Conservation (phyloP, 2,329 filamentous ascomycete species). For the Metarhizium robertsii region DNA sequence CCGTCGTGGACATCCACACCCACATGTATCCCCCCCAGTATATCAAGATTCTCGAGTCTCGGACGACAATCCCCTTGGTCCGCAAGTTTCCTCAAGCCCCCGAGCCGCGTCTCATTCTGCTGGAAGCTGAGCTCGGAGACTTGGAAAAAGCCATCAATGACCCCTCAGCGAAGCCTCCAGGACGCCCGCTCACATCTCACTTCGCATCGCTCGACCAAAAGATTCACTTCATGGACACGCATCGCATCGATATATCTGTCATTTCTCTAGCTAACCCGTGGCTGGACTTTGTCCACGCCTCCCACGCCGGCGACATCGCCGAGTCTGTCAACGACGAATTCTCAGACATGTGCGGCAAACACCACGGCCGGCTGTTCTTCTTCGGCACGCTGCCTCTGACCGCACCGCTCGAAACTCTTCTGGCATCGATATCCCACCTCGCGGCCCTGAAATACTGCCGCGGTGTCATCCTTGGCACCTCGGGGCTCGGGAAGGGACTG, state of each 20-base stretch:
- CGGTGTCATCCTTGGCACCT: slow-evolving; percentile 83
- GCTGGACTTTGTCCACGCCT: slow-evolving; percentile 68
- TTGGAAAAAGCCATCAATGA: slow-evolving; percentile 43
- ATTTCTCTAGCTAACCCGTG: slow-evolving; percentile 89
- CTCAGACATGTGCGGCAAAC: slow-evolving; percentile 56
- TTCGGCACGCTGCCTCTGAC: slow-evolving; percentile 77
- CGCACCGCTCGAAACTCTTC: slow-evolving; percentile 51
- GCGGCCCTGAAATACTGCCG: slow-evolving; percentile 56
- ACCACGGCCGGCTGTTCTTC: slow-evolving; percentile 64
- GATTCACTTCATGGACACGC: slow-evolving; percentile 77
- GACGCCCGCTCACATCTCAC: slow-evolving; percentile 72
- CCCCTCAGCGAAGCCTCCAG: slow-evolving; percentile 50
- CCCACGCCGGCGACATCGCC: slow-evolving; percentile 55
- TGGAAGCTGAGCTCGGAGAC: slow-evolving; percentile 39
- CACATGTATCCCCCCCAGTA: slow-evolving; percentile 62
- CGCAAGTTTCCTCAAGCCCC: slow-evolving; percentile 49
- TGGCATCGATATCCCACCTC: slow-evolving; percentile 56
- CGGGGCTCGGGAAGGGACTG: slow-evolving; percentile 68
- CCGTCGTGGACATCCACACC: slow-evolving; percentile 58
- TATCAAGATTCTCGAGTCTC: slow-evolving; percentile 49
- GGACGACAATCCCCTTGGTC: slow-evolving; percentile 59
- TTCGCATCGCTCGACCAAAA: slow-evolving; percentile 77
- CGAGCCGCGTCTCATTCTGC: slow-evolving; percentile 57
- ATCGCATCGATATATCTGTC: slow-evolving; percentile 73
- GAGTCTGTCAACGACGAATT: slow-evolving; percentile 68